Evolutionary conservation across 1,284 basidiomycete genomes (phyloP), one percentile per base, ranked within the genome.

Genomic region (Anthracocystis walkeri): DNA sequence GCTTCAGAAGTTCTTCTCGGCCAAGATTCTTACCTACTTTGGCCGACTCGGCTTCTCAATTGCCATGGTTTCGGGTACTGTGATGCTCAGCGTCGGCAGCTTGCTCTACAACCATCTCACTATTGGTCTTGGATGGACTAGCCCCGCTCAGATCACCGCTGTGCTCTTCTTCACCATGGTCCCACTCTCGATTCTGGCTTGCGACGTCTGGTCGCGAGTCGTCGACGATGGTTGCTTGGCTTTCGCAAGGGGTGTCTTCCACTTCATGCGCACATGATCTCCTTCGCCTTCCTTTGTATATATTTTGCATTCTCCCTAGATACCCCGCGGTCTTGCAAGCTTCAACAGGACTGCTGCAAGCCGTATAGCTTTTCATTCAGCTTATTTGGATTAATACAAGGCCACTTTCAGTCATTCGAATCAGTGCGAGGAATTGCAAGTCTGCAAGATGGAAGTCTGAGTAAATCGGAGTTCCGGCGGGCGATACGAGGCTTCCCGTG

Each of bases 1-100:
- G 10, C 67, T 69, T 6, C 74, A 71, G 21, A 58, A 55, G 42
- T 18, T 70, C 42, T 77, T 81, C 48, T 70, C 71, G 42, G 45
- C 55, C 23, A 25, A 35, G 1, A 12, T 73, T 12, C 42, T 81
- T 23, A 70, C 58, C 25, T 72, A 72, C 64, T 62, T 81, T 29
- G 79, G 75, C 18, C 71, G 79, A 16, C 59, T 81, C 21, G 62
- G 62, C 18, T 79, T 75, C 62, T 72, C 75, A 20, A 71, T 81
- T 38, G 76, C 68, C 58, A 69, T 81, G 60, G 59, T 75, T 12
- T 55, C 65, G 2, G 79, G 79, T 16, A 75, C 75, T 8, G 65
- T 79, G 14, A 75, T 79, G 65, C 65, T 79, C 21, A 75, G 75
- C 41, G 54, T 79, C 12, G 79, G 79, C 21, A 64, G 64, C 40